These are phyloP conservation scores for Solanum aculeatissimum DNA, from an alignment of 305 asterid genomes.

Conservation along the genomic window DNA sequence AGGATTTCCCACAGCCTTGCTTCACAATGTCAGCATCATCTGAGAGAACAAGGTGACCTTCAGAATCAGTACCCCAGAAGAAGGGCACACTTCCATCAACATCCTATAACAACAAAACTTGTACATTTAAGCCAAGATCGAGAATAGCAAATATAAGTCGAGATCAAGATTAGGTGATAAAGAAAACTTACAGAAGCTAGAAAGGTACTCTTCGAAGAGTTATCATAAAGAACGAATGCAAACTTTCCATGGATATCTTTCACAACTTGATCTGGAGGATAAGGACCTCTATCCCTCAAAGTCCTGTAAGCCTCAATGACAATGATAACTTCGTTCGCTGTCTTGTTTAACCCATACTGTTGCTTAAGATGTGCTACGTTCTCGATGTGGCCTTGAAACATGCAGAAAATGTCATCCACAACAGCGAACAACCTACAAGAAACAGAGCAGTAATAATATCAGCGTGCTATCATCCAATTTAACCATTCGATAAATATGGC, in stretches of 20 bases:
- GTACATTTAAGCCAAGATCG: neutral
- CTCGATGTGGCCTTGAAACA: conserved; percentile 84
- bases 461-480: neutral
- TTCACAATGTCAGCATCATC: conserved; percentile 59
- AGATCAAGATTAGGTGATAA: neutral
- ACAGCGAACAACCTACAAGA: conserved; percentile 49
- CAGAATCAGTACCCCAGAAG: conserved; percentile 83
- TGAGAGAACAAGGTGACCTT: conserved; percentile 67
- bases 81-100: conserved; percentile 74
- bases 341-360: conserved; percentile 74
- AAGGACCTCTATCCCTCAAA: conserved; percentile 91
- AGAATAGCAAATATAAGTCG: neutral
- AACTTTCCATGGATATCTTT: conserved; percentile 72
- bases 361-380: conserved; percentile 74
- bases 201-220: conserved; percentile 39
- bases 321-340: conserved; percentile 70
- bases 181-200: conserved; percentile 54
- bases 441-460: neutral
- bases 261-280: conserved; percentile 87
- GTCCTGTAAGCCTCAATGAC: conserved; percentile 83
- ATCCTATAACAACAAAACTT: conserved; percentile 31
- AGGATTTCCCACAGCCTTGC: conserved; percentile 75
- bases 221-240: conserved; percentile 57
- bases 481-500: neutral
- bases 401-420: conserved; percentile 80